Evolutionary conservation across 2,329 filamentous ascomycete genomes (phyloP).

Genomic region (Reticulascus tulasneorum): DNA sequence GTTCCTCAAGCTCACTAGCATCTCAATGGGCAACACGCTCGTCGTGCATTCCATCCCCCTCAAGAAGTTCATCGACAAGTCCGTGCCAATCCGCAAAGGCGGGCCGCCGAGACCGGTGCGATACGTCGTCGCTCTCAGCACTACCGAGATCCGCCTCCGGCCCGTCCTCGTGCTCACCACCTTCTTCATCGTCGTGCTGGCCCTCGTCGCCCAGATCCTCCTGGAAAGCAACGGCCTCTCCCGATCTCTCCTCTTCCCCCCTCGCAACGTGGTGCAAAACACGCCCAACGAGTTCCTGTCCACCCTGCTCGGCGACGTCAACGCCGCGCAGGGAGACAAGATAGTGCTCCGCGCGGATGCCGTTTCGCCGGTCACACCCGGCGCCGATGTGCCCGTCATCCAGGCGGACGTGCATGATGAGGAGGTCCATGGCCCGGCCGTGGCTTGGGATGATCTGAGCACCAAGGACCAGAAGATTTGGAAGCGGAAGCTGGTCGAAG

Average conservation of each 20-base stretch:
- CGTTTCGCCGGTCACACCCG: constrained; percentile 12
- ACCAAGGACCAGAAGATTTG: constrained; percentile 61
- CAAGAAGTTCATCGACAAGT: constrained; percentile 35
- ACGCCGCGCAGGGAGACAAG: constrained; percentile 27
- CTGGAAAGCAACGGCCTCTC: constrained; percentile 59
- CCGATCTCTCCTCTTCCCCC: constrained; percentile 33
- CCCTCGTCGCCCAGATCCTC: constrained; percentile 59
- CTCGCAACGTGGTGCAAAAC: constrained; percentile 2
- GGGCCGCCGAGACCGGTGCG: constrained; percentile 50
- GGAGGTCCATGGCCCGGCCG: constrained; percentile 47
- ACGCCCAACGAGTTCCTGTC: constrained; percentile 27
- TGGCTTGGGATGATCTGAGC: constrained; percentile 68
- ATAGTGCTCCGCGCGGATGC: constrained; percentile 34
- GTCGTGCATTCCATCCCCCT: constrained; percentile 78
- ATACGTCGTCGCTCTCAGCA: constrained; percentile 64
- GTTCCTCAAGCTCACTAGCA: constrained; percentile 75
- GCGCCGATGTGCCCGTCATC: constrained; percentile 22
- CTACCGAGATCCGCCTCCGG: constrained; percentile 46
- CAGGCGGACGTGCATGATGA: constrained; percentile 43
- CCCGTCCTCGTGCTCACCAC: constrained; percentile 51
- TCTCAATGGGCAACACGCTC: constrained; percentile 75
- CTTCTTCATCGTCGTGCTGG: constrained; percentile 55
- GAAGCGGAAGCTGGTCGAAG: constrained; percentile 64
- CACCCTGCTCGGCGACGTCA: constrained; percentile 31
- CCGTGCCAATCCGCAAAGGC: constrained; percentile 27